phyloP scores from a whole-genome alignment of 192 early-diverging fungal genomes.

The Entophlyctis helioformis region DNA sequence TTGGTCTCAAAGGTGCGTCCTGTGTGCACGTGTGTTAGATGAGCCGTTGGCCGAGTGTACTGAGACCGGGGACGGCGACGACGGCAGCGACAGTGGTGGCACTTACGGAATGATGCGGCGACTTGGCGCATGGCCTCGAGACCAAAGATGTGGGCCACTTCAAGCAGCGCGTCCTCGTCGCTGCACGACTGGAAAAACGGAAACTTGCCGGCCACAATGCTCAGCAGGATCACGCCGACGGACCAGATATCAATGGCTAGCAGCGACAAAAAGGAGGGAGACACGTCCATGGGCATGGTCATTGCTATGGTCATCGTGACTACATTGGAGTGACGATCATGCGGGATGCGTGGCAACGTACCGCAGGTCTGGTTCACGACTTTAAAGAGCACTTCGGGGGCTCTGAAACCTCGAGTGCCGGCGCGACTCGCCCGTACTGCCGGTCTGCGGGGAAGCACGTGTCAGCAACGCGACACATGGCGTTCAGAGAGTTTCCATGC shows the following conservation, averaged over 20 bases:
- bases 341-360: slow-evolving; percentile 26
- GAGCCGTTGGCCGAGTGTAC: no score
- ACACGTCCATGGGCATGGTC: no score
- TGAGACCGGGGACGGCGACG: no score
- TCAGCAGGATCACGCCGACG: slow-evolving; percentile 75
- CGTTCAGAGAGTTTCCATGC: no score
- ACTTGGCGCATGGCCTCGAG: slow-evolving; percentile 57
- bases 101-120: slow-evolving; percentile 50
- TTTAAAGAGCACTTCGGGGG: slow-evolving; percentile 85
- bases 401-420: slow-evolving; percentile 86
- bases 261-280: no score
- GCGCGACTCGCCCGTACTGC: slow-evolving; percentile 66
- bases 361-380: slow-evolving; percentile 63
- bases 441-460: slow-evolving; percentile 35
- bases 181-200: slow-evolving; percentile 85
- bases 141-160: slow-evolving; percentile 73
- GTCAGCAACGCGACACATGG: no score
- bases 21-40: slow-evolving; percentile 34
- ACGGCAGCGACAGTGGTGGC: no score
- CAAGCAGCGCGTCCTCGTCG: slow-evolving; percentile 76
- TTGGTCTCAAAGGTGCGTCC: slow-evolving; percentile 47
- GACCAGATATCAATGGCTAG: slow-evolving; percentile 86
- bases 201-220: slow-evolving; percentile 65
- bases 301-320: not conserved
- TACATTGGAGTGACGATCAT: no score